phyloP scores from a whole-genome alignment of 371 early-diverging fungal species.

The Dinochytrium kinnereticum region DNA sequence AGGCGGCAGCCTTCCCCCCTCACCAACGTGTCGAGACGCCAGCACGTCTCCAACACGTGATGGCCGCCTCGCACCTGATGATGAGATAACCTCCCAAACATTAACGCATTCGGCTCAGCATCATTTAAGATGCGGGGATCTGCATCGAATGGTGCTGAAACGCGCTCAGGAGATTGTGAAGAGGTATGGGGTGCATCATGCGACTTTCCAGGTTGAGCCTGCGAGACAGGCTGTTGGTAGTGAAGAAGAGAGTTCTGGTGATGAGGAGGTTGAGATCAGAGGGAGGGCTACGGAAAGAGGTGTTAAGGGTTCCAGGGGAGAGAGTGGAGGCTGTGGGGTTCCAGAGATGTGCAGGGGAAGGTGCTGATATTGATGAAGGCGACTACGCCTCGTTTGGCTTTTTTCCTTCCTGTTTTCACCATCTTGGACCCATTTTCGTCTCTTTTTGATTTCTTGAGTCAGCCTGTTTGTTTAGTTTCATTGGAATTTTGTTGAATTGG shows the following conservation, averaged over 20 bases:
- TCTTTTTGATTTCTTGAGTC: too few relatives aligned
- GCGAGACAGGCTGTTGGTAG: not conserved
- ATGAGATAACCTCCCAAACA: too few relatives aligned
- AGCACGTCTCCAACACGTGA: not conserved
- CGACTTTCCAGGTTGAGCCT: slow-evolving; percentile 70
- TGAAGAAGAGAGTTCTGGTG: not conserved
- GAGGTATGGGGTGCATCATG: slow-evolving; percentile 70
- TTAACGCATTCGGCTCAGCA: not conserved
- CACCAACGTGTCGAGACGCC: too few relatives aligned
- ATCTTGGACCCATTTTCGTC: too few relatives aligned
- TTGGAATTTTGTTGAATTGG: too few relatives aligned
- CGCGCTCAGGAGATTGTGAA: slow-evolving; percentile 67
- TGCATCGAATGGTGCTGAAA: slow-evolving; percentile 39
- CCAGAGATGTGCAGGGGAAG: not conserved
- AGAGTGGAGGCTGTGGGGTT: not conserved
- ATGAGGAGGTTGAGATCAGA: not conserved
- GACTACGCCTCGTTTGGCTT: too few relatives aligned
- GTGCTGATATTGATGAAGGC: not conserved
- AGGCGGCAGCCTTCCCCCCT: not conserved
- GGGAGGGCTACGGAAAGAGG: not conserved
- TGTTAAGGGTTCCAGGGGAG: too few relatives aligned
- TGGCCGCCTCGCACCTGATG: too few relatives aligned
- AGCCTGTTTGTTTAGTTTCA: too few relatives aligned
- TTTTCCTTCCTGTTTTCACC: too few relatives aligned
- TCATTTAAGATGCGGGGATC: slow-evolving; percentile 58